Evolutionary conservation across 257 asterid species (phyloP).

Genomic region (Salvia rosmarinus): DNA sequence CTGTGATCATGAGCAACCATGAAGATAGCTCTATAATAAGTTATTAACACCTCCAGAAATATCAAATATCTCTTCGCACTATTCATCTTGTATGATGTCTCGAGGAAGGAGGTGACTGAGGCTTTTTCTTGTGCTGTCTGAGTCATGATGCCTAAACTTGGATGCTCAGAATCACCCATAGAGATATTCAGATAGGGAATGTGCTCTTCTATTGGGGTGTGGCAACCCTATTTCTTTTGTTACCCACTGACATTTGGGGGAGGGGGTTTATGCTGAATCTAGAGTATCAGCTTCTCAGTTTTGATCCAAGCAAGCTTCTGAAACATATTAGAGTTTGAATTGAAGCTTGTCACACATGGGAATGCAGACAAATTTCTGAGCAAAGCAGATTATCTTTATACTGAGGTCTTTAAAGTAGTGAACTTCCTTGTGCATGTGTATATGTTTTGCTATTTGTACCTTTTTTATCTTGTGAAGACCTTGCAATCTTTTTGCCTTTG

Average conservation of each 20-base stretch:
- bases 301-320: background rate
- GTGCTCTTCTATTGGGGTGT: background rate
- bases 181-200: background rate
- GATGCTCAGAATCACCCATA: slow-evolving; percentile 8
- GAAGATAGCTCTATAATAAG: background rate
- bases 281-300: background rate
- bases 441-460: slow-evolving; percentile 9
- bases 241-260: background rate
- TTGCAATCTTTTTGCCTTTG: slow-evolving; percentile 2
- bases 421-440: background rate
- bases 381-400: slow-evolving; percentile 1
- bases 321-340: background rate
- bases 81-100: too few species aligned
- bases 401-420: background rate
- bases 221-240: background rate
- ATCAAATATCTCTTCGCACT: too few species aligned
- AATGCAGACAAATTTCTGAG: background rate
- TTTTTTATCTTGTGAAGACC: slow-evolving; percentile 14
- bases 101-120: background rate
- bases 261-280: background rate
- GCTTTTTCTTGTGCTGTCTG: background rate
- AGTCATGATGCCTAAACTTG: slow-evolving; percentile 9
- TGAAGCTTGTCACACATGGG: background rate
- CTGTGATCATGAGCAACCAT: slow-evolving; percentile 13
- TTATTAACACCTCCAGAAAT: background rate